Conservation (phyloP, 1,284 basidiomycete species). For the Ganoderma lingzhi region DNA sequence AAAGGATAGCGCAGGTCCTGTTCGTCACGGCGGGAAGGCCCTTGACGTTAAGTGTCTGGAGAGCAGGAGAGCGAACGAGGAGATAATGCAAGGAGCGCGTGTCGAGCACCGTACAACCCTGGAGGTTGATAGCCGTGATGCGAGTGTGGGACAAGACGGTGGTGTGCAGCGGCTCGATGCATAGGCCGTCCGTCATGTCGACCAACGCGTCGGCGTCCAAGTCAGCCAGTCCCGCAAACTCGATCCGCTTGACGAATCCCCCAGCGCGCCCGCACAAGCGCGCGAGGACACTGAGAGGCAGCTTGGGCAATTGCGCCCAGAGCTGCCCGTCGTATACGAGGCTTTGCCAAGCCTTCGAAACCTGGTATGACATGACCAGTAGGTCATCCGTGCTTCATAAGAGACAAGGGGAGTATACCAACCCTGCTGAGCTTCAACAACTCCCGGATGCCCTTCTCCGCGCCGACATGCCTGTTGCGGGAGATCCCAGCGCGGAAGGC, state of each 20-base stretch:
- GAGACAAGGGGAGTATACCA: slow-evolving; percentile 35
- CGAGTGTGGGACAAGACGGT: slow-evolving; percentile 59
- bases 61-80: slow-evolving; percentile 69
- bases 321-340: slow-evolving; percentile 90
- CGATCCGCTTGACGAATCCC: slow-evolving; percentile 71
- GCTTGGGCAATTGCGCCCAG: slow-evolving; percentile 71
- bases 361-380: slow-evolving; percentile 53
- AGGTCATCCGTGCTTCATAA: slow-evolving; percentile 28
- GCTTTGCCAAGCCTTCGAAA: slow-evolving; percentile 82
- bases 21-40: slow-evolving; percentile 76
- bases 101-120: slow-evolving; percentile 75
- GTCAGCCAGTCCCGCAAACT: slow-evolving; percentile 70
- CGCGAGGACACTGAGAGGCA: slow-evolving; percentile 58
- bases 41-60: slow-evolving; percentile 70
- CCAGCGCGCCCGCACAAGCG: slow-evolving; percentile 63
- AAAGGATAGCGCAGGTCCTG: slow-evolving; percentile 75
- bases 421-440: slow-evolving; percentile 84
- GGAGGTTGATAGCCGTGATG: slow-evolving; percentile 75
- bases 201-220: slow-evolving; percentile 60
- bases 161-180: slow-evolving; percentile 48
- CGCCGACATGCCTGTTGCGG: slow-evolving; percentile 75
- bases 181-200: slow-evolving; percentile 61
- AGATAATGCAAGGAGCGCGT: slow-evolving; percentile 75
- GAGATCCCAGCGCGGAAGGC: slow-evolving; percentile 61
- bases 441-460: slow-evolving; percentile 76